Base-by-base conservation (phyloP, 495 filamentous ascomycete genomes). In the Neurospora sp. region DNA sequence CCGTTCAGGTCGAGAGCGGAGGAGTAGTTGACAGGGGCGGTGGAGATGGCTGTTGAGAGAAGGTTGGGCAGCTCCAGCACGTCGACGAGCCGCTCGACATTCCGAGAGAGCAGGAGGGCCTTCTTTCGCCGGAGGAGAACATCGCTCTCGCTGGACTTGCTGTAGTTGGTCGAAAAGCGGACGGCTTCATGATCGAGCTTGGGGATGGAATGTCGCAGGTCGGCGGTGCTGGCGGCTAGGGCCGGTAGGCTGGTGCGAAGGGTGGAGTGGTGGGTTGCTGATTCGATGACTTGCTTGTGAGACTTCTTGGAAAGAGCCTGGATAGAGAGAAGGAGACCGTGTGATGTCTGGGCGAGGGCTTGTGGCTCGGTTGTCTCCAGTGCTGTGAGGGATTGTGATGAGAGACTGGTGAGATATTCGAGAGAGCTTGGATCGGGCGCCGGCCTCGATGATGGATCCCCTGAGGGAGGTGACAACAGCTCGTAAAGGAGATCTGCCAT, bases 221-320 rank as follows among this genome's bases (percentile, higher is more conserved):
- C 84, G 42, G 84, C 84, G 2, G 90, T 88, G 75, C 91, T 87
- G 59, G 85, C 83, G 31, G 87, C 87, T 48, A 98, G 83, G n/a
- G 86, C 78, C 1, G 93, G 92, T 10, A 97, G 85, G 12, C 88
- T 86, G 9, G 84, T 83, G 41, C 86, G 85, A 5, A 99, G 87
- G 8, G 89, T 90, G 0, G 91, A 88, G 72, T 98, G 89, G 77
- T 92, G 90, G 75, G 89, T 86, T 27, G 94, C 88, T 16, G 95
- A 96, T 42, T 88, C 85, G 76, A 98, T 93, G 74, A 98, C 90
- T 46, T 92, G 84, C 77, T 92, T 92, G 79, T 98, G 91, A n/a
- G 96, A 98, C 74, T 93, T 92, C 74, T 96, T 94, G 39, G 94
- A 95, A 70, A 98, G 88, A 0, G 90, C 88, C 78, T 99, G 96